phyloP scores from a whole-genome alignment of 1,284 basidiomycete genomes.

The Boletus hoseneyae region DNA sequence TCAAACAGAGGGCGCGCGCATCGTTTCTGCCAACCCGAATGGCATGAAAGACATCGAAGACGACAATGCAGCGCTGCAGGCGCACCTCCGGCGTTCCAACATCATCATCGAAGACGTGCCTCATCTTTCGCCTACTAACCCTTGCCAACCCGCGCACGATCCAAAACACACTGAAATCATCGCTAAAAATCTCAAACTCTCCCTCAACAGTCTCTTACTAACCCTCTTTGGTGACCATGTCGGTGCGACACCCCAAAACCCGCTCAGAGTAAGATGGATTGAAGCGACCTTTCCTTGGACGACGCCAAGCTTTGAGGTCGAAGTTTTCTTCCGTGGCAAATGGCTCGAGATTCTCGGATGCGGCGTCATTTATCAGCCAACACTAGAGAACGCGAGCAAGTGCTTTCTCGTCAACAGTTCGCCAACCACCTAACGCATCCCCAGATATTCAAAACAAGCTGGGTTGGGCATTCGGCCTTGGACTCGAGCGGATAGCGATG shows the following conservation, averaged over 20 bases:
- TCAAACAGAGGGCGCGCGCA: slow-evolving; percentile 94
- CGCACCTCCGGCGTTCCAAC: slow-evolving; percentile 61
- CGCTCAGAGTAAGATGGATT: slow-evolving; percentile 93
- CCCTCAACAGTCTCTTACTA: slow-evolving; percentile 86
- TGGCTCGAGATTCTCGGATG: slow-evolving; percentile 98
- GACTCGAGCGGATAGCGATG: slow-evolving; percentile 98
- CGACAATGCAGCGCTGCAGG: slow-evolving; percentile 62
- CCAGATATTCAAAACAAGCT: slow-evolving; percentile 79
- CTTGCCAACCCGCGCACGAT: slow-evolving; percentile 77
- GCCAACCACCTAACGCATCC: slow-evolving; percentile 11
- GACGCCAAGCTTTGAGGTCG: slow-evolving; percentile 95
- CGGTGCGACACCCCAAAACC: slow-evolving; percentile 50
- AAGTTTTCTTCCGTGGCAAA: slow-evolving; percentile 93
- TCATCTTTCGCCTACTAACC: slow-evolving; percentile 72
- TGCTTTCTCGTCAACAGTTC: slow-evolving; percentile 18
- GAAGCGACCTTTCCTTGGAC: slow-evolving; percentile 99
- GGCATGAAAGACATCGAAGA: slow-evolving; percentile 59
- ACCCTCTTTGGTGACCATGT: slow-evolving; percentile 71
- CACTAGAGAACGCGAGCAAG: slow-evolving; percentile 83
- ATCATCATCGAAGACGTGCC: slow-evolving; percentile 88
- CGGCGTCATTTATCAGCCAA: slow-evolving; percentile 89
- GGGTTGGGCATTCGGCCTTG: slow-evolving; percentile 98
- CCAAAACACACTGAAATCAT: slow-evolving; percentile 68
- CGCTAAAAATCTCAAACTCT: slow-evolving; percentile 85
- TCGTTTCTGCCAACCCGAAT: slow-evolving; percentile 58